Percentiles rank a stretch among this genome's conserved stretches.
Evolutionary conservation across 352 stramenopile species (phyloP).

Genomic region (Phytophthora tentaculata): DNA sequence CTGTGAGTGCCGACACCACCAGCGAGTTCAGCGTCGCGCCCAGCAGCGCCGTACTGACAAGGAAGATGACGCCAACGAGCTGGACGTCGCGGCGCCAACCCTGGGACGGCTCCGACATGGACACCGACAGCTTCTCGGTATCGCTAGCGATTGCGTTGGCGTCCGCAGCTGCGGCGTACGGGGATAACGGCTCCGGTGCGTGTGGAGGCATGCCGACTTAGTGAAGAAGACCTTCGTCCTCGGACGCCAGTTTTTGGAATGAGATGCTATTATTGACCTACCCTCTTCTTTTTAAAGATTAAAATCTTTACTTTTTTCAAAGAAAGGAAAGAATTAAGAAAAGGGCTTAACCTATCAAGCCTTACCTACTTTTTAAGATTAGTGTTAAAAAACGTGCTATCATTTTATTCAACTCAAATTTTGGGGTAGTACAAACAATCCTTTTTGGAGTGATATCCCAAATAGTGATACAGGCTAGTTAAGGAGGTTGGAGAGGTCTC

Average conservation of each 20-base stretch:
- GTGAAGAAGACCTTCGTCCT: neutral
- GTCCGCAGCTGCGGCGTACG: conserved; percentile 15
- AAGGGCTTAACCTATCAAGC: too few relatives aligned
- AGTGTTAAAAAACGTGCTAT: too few relatives aligned
- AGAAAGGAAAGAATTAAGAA: too few relatives aligned
- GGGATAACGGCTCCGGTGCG: conserved; percentile 17
- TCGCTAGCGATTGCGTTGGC: conserved; percentile 13
- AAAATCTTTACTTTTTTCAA: too few relatives aligned
- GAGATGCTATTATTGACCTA: neutral
- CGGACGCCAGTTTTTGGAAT: neutral
- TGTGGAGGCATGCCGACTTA: conserved; percentile 11
- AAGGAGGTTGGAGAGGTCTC: too few relatives aligned
- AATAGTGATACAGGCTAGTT: too few relatives aligned
- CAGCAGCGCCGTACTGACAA: conserved; percentile 43
- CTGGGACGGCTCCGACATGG: neutral
- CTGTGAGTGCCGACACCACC: conserved; percentile 58
- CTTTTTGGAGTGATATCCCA: too few relatives aligned
- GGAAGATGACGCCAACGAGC: conserved; percentile 52
- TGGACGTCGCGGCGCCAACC: conserved; percentile 64
- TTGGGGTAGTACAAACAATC: too few relatives aligned
- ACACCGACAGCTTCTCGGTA: conserved; percentile 5
- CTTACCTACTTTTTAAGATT: too few relatives aligned
- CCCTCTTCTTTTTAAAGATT: too few relatives aligned
- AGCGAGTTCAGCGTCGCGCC: conserved; percentile 55
- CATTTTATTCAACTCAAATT: too few relatives aligned